Evolutionary conservation across 2,329 filamentous ascomycete species (phyloP).

Genomic region (Pestalotiopsis sp.): DNA sequence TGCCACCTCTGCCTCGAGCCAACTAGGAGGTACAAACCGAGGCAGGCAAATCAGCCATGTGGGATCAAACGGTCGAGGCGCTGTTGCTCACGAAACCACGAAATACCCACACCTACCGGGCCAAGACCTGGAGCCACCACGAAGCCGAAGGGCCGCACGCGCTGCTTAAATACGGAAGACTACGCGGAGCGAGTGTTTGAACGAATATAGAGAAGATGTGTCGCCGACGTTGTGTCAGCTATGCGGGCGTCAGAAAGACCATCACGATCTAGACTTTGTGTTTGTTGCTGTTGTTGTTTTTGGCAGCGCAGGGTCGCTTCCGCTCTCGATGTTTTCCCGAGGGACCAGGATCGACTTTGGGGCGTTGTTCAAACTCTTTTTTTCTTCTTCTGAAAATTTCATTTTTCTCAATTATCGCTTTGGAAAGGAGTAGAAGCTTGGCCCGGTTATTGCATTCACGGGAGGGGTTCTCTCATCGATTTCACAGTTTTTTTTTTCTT

Average conservation of each 20-base stretch:
- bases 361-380: background rate
- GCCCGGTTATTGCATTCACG: background rate
- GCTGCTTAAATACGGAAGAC: constrained; percentile 4
- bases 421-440: constrained; percentile 2
- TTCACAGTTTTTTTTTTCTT: background rate
- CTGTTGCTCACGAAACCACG: constrained; percentile 4
- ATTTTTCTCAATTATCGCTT: background rate
- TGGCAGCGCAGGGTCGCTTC: background rate
- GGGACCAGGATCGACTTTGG: background rate
- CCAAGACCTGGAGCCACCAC: background rate
- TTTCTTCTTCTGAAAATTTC: background rate
- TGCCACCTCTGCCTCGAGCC: constrained; percentile 56
- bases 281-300: background rate
- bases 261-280: constrained; percentile 5
- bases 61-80: constrained; percentile 2
- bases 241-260: background rate
- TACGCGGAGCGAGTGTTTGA: constrained; percentile 8
- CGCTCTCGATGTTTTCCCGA: background rate
- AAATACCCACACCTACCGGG: background rate
- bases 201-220: background rate
- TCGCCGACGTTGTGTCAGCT: background rate
- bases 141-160: constrained; percentile 1
- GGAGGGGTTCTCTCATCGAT: constrained; percentile 1
- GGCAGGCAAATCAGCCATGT: constrained; percentile 5
- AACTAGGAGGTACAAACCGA: constrained; percentile 16